Evolutionary conservation across 2,329 filamentous ascomycete species (phyloP).

Genomic region (Ophiocordyceps robertsii): DNA sequence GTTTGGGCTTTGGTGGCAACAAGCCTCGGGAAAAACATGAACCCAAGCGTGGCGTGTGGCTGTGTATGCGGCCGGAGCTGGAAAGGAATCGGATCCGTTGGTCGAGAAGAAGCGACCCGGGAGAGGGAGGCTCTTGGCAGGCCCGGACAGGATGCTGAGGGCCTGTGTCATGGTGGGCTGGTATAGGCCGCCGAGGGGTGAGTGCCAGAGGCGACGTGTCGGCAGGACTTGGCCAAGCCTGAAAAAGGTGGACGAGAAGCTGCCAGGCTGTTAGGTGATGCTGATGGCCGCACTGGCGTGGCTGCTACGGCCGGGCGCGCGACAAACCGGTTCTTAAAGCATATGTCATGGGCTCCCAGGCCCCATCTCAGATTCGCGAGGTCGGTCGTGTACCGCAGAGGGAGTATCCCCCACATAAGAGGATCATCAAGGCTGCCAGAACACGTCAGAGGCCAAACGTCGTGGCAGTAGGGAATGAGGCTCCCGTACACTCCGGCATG

Average conservation of each 20-base stretch:
- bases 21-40: slow-evolving; percentile 92
- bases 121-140: slow-evolving; percentile 33
- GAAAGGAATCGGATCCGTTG: slow-evolving; percentile 50
- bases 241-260: slow-evolving; percentile 67
- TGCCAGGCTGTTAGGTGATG: slow-evolving; percentile 19
- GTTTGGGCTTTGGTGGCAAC: slow-evolving; percentile 74
- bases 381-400: slow-evolving; percentile 57
- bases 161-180: slow-evolving; percentile 82
- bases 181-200: slow-evolving; percentile 68
- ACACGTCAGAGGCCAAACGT: neutral
- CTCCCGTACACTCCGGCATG: slow-evolving; percentile 24
- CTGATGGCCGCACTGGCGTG: neutral
- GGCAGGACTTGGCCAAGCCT: slow-evolving; percentile 79
- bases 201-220: slow-evolving; percentile 71
- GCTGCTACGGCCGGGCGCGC: neutral
- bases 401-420: slow-evolving; percentile 82
- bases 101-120: slow-evolving; percentile 45
- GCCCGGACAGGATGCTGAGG: slow-evolving; percentile 63
- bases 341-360: slow-evolving; percentile 88
- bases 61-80: slow-evolving; percentile 58
- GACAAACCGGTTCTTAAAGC: slow-evolving; percentile 70
- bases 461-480: neutral
- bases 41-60: slow-evolving; percentile 69
- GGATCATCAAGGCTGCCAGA: slow-evolving; percentile 76
- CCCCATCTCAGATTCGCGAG: slow-evolving; percentile 74